phyloP scores from a whole-genome alignment of 2,329 filamentous ascomycete genomes.

The Xylaria multiplex region DNA sequence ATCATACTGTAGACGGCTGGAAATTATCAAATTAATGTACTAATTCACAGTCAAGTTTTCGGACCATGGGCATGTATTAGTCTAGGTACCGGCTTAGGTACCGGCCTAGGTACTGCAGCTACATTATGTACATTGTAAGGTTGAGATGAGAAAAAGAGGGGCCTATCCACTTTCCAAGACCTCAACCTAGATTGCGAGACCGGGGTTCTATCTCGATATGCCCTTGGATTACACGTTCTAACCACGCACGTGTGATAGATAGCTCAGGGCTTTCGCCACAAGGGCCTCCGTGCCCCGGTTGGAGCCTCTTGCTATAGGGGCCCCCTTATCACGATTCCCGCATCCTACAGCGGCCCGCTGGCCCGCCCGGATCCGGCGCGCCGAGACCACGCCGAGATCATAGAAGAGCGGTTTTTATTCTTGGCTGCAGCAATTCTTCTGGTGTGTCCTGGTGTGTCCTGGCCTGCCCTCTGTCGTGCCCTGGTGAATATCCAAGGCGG shows the following conservation, averaged over 20 bases:
- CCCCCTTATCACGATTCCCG: slow-evolving; percentile 29
- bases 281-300: slow-evolving; percentile 27
- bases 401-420: slow-evolving; percentile 19
- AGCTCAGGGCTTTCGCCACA: background rate
- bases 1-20: background rate
- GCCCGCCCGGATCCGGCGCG: slow-evolving; percentile 35
- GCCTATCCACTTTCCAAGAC: slow-evolving; percentile 34
- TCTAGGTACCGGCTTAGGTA: background rate
- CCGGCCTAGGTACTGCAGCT: background rate
- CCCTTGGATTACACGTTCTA: too few species aligned
- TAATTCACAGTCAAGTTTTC: background rate
- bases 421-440: slow-evolving; percentile 32
- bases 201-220: background rate
- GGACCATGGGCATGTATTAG: background rate
- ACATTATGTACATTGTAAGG: background rate
- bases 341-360: slow-evolving; percentile 30
- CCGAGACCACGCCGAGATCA: slow-evolving; percentile 36
- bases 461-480: background rate
- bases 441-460: too few species aligned
- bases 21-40: slow-evolving; percentile 6
- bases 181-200: background rate
- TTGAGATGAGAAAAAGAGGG: slow-evolving; percentile 28
- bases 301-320: slow-evolving; percentile 12
- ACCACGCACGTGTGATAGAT: background rate
- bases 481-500: slow-evolving; percentile 15